Conservation (phyloP, 2,329 filamentous ascomycete species). For the Didymella segeticola region DNA sequence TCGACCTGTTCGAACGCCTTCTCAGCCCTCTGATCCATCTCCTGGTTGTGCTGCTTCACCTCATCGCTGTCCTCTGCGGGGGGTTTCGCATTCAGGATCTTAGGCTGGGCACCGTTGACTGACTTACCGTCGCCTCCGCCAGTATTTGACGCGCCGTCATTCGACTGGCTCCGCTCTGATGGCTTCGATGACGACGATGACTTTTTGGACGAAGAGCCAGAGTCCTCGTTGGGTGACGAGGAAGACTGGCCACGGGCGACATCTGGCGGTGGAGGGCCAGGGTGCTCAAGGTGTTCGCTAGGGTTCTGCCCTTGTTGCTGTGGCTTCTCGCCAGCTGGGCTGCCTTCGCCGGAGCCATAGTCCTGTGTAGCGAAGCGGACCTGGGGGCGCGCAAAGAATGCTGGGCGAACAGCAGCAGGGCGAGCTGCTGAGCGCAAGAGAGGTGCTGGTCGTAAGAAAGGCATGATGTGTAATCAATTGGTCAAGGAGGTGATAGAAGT, state of each 20-base stretch:
- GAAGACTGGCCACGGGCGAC: constrained; percentile 46
- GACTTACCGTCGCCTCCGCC: constrained; percentile 24
- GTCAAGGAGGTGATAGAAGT: neutral
- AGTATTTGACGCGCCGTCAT: constrained; percentile 19
- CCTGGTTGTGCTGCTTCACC: constrained; percentile 54
- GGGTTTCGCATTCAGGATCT: constrained; percentile 49
- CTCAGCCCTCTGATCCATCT: constrained; percentile 53
- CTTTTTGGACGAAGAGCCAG: constrained; percentile 14
- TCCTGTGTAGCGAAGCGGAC: constrained; percentile 47
- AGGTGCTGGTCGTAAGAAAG: constrained; percentile 38
- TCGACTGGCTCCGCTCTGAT: constrained; percentile 18
- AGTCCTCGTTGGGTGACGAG: constrained; percentile 39
- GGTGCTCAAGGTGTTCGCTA: constrained; percentile 53
- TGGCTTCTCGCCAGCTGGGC: constrained; percentile 53
- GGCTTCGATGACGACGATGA: constrained; percentile 15
- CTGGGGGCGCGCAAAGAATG: constrained; percentile 38
- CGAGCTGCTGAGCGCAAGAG: constrained; percentile 38
- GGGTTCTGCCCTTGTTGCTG: constrained; percentile 51
- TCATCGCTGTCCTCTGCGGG: constrained; percentile 46
- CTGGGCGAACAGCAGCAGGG: constrained; percentile 29
- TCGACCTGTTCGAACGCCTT: constrained; percentile 48
- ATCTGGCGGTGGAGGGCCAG: constrained; percentile 53
- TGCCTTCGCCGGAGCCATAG: constrained; percentile 53
- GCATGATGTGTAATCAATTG: constrained; percentile 32
- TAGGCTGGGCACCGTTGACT: constrained; percentile 51